Base-by-base conservation (phyloP, 1,284 basidiomycete genomes). In the Golubevia pallescens region DNA sequence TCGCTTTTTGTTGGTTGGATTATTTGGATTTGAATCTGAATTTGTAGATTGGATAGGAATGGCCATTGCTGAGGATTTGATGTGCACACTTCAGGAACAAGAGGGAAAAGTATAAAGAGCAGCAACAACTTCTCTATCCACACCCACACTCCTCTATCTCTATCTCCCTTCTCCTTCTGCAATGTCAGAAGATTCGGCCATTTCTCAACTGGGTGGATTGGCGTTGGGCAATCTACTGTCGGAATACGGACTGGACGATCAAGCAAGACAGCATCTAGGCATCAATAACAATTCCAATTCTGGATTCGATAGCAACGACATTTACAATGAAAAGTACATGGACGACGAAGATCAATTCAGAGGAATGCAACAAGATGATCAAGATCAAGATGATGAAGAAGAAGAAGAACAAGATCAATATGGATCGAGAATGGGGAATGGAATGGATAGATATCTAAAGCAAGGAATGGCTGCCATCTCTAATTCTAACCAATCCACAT, bases 181-280 rank as follows among this genome's bases (percentile, higher is more conserved):
- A 10, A 48, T 48, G 42, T 10, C 42, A 48, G 81, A 83, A 68
- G 75, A 77, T 60, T 76, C 78, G 58, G 76, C 82, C 20, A 68
- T 79, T 54, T 55, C 68, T 32, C 78, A 81, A 59, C 69, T 85
- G 21, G 81, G 77, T 21, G 74, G 79, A 57, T 73, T 85, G 16
- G 82, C 81, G 13, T 74, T 85, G 2, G 82, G 82, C 57, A 79
- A 83, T 34, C 69, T 85, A 10, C 78, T 85, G 4, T 67, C 73
- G 23, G 82, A 85, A 48, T 68, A 83, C 6, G 82, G 82, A 53
- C 72, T 85, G 63, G 78, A 77, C 53, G 70, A 68, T 21, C 65
- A 74, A 69, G 20, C 69, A 74, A 60, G 68, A 77, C 62, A 70
- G 75, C 58, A 69, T 69, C 24, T 75, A 69, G 16, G 66, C 65